phyloP scores from a whole-genome alignment of 257 asterid species.

The Lavandula angustifolia region DNA sequence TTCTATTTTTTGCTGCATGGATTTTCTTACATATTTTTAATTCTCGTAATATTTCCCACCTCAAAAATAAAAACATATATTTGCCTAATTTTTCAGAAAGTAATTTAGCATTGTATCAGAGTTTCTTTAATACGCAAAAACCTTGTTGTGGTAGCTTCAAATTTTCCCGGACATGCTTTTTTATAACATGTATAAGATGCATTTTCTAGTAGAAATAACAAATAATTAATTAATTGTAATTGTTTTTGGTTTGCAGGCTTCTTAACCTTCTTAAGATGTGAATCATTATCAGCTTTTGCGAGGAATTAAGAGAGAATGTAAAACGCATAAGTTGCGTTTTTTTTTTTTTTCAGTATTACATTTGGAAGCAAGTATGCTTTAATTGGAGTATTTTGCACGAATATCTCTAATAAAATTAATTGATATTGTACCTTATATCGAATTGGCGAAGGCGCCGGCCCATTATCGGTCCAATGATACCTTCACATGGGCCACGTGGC shows the following conservation, averaged over 20 bases:
- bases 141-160: no score
- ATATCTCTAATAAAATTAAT: neutral
- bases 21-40: neutral
- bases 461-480: no score
- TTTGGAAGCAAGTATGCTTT: neutral
- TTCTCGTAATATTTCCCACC: neutral
- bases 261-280: constrained; percentile 37
- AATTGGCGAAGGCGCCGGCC: no score
- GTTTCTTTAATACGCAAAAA: no score
- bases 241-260: constrained; percentile 36
- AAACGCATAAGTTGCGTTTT: constrained; percentile 11
- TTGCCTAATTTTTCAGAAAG: no score
- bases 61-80: no score
- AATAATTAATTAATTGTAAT: neutral
- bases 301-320: constrained; percentile 10
- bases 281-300: constrained; percentile 9
- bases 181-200: no score
- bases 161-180: no score
- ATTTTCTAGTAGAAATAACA: no score
- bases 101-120: no score
- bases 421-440: neutral
- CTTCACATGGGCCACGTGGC: no score
- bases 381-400: constrained; percentile 12
- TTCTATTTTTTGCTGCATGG: neutral
- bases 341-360: neutral